phyloP scores from a whole-genome alignment of 805 yeast genomes.

The Wickerhamomyces canadensis region DNA sequence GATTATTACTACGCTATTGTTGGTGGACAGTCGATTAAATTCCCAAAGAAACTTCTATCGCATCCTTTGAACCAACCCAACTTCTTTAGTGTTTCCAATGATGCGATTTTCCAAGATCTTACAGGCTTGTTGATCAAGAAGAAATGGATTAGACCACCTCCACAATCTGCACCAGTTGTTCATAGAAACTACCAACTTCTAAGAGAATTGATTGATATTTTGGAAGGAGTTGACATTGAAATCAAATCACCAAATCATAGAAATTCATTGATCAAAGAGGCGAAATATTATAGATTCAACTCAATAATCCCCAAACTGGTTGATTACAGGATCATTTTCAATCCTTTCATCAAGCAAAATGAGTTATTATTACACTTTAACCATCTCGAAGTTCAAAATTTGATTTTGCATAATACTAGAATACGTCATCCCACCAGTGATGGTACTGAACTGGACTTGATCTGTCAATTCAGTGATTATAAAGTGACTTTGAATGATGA shows the following conservation, averaged over 20 bases:
- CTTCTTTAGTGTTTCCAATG: constrained; percentile 61
- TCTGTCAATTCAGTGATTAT: constrained; percentile 2
- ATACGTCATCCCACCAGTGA: too few relatives aligned
- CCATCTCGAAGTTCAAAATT: too few relatives aligned
- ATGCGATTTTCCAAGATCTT: constrained; percentile 46
- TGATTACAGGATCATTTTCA: constrained; percentile 41
- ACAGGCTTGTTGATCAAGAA: constrained; percentile 32
- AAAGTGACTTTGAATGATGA: too few relatives aligned
- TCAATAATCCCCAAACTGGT: constrained; percentile 69
- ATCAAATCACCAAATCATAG: constrained; percentile 53
- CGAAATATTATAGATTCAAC: constrained; percentile 69
- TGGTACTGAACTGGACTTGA: too few relatives aligned
- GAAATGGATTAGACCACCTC: constrained; percentile 70
- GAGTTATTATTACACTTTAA: constrained; percentile 42
- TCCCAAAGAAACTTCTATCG: constrained; percentile 50
- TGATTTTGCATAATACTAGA: too few relatives aligned
- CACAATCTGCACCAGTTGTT: constrained; percentile 53
- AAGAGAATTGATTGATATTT: constrained; percentile 37
- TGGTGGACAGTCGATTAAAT: constrained; percentile 54
- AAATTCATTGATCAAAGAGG: constrained; percentile 54
- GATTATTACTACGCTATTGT: constrained; percentile 49
- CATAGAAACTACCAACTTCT: constrained; percentile 14
- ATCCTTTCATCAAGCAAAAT: constrained; percentile 45
- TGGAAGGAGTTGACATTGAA: constrained; percentile 48
- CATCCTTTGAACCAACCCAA: constrained; percentile 72